Conservation (phyloP, 495 filamentous ascomycete species). For the Xylaria flabelliformis region DNA sequence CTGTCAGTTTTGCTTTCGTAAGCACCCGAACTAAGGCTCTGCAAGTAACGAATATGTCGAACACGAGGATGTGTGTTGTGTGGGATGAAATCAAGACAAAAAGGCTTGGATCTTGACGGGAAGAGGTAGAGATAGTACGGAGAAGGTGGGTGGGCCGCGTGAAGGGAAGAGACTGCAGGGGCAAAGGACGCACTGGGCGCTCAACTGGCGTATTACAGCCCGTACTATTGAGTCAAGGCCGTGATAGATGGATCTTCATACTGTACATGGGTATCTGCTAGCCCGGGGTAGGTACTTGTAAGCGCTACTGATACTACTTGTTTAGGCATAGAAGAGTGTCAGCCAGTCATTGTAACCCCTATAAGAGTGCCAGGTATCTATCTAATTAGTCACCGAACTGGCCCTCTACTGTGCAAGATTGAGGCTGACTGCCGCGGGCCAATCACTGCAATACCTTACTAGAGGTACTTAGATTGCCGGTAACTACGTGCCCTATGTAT, state of each 20-base stretch:
- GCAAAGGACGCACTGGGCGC: slow-evolving; percentile 12
- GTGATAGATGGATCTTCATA: neutral
- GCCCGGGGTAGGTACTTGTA: neutral
- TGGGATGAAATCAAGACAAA: slow-evolving; percentile 26
- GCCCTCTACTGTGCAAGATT: slow-evolving; percentile 6
- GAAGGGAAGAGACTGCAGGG: slow-evolving; percentile 27
- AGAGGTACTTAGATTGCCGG: no score
- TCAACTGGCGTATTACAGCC: slow-evolving; percentile 9
- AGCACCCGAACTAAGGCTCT: slow-evolving; percentile 14
- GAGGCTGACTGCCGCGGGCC: slow-evolving; percentile 15
- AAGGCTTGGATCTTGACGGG: slow-evolving; percentile 22
- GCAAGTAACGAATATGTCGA: slow-evolving; percentile 15
- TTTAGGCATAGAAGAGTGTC: neutral
- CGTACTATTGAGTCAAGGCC: slow-evolving; percentile 1
- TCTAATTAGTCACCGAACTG: neutral
- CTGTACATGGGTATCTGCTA: neutral
- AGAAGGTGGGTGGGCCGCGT: slow-evolving; percentile 22
- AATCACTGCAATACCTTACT: neutral
- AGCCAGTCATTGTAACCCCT: neutral
- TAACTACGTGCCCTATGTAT: no score
- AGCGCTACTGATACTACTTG: neutral
- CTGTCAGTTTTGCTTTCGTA: neutral
- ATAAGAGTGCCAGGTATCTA: neutral
- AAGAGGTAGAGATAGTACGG: slow-evolving; percentile 20
- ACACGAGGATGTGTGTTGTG: slow-evolving; percentile 18